Percentiles rank a stretch among this genome's conserved stretches.
These are phyloP conservation scores for Grosmannia huntii DNA, from an alignment of 2,329 filamentous ascomycete species.

Conservation along the genomic window DNA sequence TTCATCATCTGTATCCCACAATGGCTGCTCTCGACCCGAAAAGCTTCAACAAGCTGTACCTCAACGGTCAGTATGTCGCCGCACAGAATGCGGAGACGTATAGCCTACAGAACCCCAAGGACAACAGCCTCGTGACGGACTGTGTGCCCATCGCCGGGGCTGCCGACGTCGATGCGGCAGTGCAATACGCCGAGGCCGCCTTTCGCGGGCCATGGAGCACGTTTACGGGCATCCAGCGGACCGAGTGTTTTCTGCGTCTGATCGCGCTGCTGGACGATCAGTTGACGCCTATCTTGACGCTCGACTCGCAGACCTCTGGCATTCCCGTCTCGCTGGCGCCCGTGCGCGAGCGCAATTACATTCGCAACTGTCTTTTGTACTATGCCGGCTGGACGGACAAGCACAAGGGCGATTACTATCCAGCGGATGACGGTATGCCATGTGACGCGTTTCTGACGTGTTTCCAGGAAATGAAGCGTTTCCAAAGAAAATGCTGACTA, in stretches of 20 bases:
- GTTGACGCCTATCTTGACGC: not conserved
- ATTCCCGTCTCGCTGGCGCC: not conserved
- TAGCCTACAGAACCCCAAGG: not conserved
- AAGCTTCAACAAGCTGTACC: not conserved
- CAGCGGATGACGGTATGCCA: constrained; percentile 20
- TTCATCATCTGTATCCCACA: not conserved
- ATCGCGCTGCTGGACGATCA: not conserved
- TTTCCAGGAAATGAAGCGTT: too few species aligned
- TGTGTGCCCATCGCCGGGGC: not conserved
- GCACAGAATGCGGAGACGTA: not conserved
- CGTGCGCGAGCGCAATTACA: constrained; percentile 35
- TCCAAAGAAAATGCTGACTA: not conserved
- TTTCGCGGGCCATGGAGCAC: not conserved
- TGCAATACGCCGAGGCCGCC: not conserved
- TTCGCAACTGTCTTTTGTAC: constrained; percentile 13
- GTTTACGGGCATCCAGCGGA: not conserved
- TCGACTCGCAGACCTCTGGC: constrained; percentile 39
- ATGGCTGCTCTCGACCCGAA: not conserved
- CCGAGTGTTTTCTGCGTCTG: not conserved
- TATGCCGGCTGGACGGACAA: constrained; percentile 25
- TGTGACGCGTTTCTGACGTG: too few species aligned
- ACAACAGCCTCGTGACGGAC: not conserved
- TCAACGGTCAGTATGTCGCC: not conserved
- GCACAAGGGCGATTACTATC: constrained; percentile 20
- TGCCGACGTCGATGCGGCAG: not conserved